Conservation (phyloP, 1,284 basidiomycete species). For the Tetrapyrgos nigripes region DNA sequence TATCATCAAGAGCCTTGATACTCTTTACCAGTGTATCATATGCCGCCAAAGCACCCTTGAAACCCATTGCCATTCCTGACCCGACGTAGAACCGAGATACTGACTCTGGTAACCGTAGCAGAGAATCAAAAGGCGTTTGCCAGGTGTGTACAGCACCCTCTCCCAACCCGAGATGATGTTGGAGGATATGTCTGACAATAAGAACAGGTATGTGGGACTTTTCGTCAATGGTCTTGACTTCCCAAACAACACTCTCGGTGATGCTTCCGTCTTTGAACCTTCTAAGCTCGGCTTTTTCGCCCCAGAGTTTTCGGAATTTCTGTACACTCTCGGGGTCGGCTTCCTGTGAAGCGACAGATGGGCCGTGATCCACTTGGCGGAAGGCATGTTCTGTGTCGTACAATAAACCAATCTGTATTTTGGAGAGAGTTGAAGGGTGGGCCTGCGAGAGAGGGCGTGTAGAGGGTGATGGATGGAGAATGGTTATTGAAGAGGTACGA, state of each 20-base stretch:
- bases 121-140: constrained; percentile 69
- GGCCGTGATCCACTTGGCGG: constrained; percentile 89
- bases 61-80: constrained; percentile 63
- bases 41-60: constrained; percentile 79
- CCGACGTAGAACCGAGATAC: constrained; percentile 57
- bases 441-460: constrained; percentile 57
- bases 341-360: constrained; percentile 64
- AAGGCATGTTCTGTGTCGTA: constrained; percentile 76
- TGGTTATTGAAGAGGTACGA: constrained; percentile 64
- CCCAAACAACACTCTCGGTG: constrained; percentile 94
- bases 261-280: constrained; percentile 98
- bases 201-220: constrained; percentile 79
- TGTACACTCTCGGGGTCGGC: constrained; percentile 55
- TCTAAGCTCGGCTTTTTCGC: constrained; percentile 90
- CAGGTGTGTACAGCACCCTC: constrained; percentile 59
- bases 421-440: constrained; percentile 51
- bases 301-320: constrained; percentile 90
- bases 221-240: constrained; percentile 76
- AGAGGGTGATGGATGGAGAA: constrained; percentile 58
- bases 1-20: constrained; percentile 80
- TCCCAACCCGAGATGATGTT: constrained; percentile 74
- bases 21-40: constrained; percentile 84
- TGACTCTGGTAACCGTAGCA: constrained; percentile 70
- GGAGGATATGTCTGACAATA: constrained; percentile 79
- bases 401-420: constrained; percentile 75